Base-by-base conservation (phyloP, 352 stramenopile genomes). In the Phytophthora cactorum region DNA sequence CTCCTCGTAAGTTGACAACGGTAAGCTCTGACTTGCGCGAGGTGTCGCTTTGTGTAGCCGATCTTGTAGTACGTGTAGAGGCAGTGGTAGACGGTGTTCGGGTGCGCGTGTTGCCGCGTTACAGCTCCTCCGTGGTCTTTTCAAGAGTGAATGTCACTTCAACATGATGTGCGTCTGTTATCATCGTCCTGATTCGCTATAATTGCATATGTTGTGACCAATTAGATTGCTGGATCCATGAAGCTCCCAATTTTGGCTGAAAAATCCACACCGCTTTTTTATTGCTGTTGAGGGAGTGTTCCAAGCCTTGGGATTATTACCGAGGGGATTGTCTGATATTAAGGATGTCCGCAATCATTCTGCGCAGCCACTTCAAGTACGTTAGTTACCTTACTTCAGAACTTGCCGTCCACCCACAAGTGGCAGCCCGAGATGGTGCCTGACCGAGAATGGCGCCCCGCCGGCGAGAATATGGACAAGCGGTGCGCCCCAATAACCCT, bases 391-490 rank as follows among this genome's bases (percentile, higher is more conserved):
- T 22, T 31, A 73, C 28, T 73, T 65, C 47, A 44, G 47, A 47
- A 38, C 32, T 59, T 59, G 55, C 38, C 5, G 14, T 10, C 12
- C 4, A 28, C 11, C 1, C 25, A 17, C 17, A 59, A 55, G 46
- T 46, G 39, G 39, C 14, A 47, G 11, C n/a, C 17, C n/a, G 38
- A 14, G 39, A 92, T 92, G 84, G 80, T 92, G 7, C 84, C 81
- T 0, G 78, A 92, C 53, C 76, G 76, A 44, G 47, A 90, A 77
- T 92, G 81, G 81, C 79, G 84, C 28, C 70, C 62, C 28, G 75
- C 80, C 38, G 84, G 84, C 11, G 64, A 87, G 46, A 92, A 90
- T 60, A 89, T 92, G 78, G 84, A 92, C 75, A 92, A 92, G 64
- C 81, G 84, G 82, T 89, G 63, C 15, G 70, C 52, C 4, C 11